Evolutionary conservation across 176 grass and related monocot species (phyloP).

Genomic region (Oryza coarctata): DNA sequence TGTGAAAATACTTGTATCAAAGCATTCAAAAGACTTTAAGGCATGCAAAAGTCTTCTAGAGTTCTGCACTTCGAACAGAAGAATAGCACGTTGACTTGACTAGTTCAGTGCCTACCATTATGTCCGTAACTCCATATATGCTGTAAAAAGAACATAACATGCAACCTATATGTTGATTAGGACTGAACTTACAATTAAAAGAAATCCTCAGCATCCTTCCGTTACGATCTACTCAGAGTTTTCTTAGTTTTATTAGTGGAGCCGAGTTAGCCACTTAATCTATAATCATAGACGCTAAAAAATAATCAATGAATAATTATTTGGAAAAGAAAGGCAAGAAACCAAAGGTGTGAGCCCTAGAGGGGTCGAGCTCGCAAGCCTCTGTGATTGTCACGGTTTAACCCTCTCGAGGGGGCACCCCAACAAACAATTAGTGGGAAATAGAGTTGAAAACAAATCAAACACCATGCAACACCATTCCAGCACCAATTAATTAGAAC

Average conservation of each 20-base stretch:
- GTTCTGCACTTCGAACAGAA: no score
- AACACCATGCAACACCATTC: no score
- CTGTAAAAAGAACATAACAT: background rate
- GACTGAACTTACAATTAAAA: conserved; percentile 22
- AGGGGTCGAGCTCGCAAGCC: background rate
- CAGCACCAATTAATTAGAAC: no score
- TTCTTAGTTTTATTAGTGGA: background rate
- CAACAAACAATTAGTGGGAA: no score
- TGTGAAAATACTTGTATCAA: background rate
- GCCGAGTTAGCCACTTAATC: background rate
- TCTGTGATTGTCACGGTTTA: no score
- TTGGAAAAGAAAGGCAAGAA: background rate
- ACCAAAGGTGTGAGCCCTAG: background rate
- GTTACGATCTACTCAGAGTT: background rate
- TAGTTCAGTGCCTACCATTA: background rate
- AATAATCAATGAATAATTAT: background rate
- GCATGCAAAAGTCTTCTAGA: no score
- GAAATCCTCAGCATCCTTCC: background rate
- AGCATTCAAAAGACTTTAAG: background rate
- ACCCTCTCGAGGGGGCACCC: no score
- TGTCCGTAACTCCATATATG: background rate
- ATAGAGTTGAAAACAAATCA: no score
- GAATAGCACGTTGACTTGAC: background rate
- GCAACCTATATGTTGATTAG: conserved; percentile 37
- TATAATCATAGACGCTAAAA: background rate